A percentile compares a stretch with the other conserved stretches of the same genome.
These are phyloP conservation scores for Puccinia sorghi DNA, from an alignment of 1,284 basidiomycete genomes.

Conservation along the genomic window DNA sequence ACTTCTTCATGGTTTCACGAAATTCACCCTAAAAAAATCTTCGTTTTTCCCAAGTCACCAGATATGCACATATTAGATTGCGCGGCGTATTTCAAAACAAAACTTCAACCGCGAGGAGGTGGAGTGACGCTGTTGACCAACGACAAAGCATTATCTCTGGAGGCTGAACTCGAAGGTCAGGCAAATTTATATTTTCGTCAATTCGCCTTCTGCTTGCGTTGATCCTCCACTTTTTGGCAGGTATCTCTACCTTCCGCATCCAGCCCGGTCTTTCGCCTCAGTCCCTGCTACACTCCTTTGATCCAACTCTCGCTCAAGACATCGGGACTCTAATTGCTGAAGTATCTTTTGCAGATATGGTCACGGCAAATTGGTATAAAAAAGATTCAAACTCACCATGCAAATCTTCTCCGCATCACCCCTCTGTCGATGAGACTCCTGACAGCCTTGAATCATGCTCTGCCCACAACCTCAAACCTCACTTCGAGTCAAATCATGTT, in stretches of 20 bases:
- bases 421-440: background rate
- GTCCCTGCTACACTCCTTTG: slow-evolving; percentile 10
- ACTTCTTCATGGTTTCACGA: background rate
- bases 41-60: slow-evolving; percentile 33
- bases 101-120: slow-evolving; percentile 7
- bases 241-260: slow-evolving; percentile 19
- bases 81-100: slow-evolving; percentile 32
- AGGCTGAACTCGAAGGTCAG: slow-evolving; percentile 38
- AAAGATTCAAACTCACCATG: background rate
- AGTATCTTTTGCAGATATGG: slow-evolving; percentile 18
- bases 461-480: background rate
- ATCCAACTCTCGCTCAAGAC: slow-evolving; percentile 18
- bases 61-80: slow-evolving; percentile 36
- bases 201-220: background rate
- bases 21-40: background rate
- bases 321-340: slow-evolving; percentile 15
- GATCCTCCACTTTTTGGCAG: background rate
- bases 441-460: background rate
- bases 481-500: background rate
- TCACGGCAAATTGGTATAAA: slow-evolving; percentile 11
- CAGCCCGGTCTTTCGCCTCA: slow-evolving; percentile 25
- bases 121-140: slow-evolving; percentile 28
- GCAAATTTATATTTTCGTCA: no score
- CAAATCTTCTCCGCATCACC: background rate
- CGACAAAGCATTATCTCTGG: slow-evolving; percentile 33